These are phyloP conservation scores for Fragosphaeria purpurea DNA, from an alignment of 2,329 filamentous ascomycete species.

Conservation along the genomic window DNA sequence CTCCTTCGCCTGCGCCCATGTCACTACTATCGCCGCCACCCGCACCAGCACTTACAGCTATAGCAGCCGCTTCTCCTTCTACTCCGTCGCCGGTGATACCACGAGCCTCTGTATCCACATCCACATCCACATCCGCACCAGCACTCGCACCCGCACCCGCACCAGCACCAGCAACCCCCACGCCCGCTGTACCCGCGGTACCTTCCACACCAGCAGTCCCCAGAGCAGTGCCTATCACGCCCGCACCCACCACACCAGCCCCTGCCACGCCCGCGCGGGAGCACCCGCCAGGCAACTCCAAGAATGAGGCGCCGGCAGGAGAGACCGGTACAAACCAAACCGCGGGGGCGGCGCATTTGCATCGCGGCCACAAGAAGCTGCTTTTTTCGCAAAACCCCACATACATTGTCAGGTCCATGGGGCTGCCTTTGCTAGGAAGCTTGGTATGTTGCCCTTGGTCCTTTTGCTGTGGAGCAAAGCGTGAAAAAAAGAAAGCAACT, in stretches of 20 bases:
- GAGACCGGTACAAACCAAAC: too few species aligned
- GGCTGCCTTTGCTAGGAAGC: conserved; percentile 24
- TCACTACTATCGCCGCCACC: background rate
- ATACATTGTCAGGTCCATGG: conserved; percentile 26
- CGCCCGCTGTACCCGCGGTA: background rate
- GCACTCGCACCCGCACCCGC: background rate
- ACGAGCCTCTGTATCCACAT: too few species aligned
- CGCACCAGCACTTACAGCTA: background rate
- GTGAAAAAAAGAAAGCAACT: too few species aligned
- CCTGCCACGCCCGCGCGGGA: background rate
- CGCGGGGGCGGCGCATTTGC: too few species aligned
- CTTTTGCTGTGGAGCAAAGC: background rate
- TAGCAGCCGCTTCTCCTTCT: background rate
- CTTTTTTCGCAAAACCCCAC: conserved; percentile 23
- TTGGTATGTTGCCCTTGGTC: conserved; percentile 14
- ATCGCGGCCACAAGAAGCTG: conserved; percentile 21
- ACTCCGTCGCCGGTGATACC: background rate
- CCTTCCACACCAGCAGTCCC: background rate
- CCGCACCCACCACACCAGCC: background rate
- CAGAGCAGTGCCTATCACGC: background rate
- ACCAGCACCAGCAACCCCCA: background rate
- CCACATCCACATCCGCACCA: too few species aligned
- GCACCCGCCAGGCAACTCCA: background rate
- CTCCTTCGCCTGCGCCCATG: too few species aligned
- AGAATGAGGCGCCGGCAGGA: background rate